Conservation (phyloP, 2,329 filamentous ascomycete species). For the Didymella sp. region DNA sequence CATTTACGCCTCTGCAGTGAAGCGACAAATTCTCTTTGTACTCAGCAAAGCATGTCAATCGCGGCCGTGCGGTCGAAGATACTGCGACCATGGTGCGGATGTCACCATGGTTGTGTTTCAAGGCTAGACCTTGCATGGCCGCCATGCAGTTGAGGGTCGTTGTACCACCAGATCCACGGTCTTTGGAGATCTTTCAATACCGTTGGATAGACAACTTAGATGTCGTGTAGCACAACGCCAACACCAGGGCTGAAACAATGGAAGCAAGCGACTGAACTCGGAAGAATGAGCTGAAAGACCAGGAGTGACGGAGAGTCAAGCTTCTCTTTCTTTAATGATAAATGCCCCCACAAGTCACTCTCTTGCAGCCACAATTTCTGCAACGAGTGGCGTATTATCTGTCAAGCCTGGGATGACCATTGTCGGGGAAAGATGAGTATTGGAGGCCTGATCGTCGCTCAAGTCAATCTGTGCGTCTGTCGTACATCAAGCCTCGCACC, state of each 20-base stretch:
- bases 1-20: slow-evolving; percentile 20
- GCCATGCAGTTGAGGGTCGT: slow-evolving; percentile 20
- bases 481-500: neutral
- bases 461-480: neutral
- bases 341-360: neutral
- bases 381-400: neutral
- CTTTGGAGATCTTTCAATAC: slow-evolving; percentile 10
- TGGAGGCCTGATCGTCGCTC: neutral
- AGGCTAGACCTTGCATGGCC: slow-evolving; percentile 17
- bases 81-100: neutral
- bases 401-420: neutral
- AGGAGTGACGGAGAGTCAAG: neutral
- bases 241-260: slow-evolving; percentile 11
- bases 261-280: neutral
- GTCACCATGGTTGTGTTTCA: slow-evolving; percentile 16
- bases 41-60: slow-evolving; percentile 12
- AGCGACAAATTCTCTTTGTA: slow-evolving; percentile 26
- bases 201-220: slow-evolving; percentile 17
- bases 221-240: slow-evolving; percentile 9
- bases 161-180: slow-evolving; percentile 12
- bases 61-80: slow-evolving; percentile 10
- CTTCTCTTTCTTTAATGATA: neutral
- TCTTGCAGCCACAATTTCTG: neutral
- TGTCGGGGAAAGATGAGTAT: neutral
- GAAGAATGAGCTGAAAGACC: neutral